Conservation (phyloP, 805 yeast genomes). For the Zygosaccharomyces kombuchaensis region DNA sequence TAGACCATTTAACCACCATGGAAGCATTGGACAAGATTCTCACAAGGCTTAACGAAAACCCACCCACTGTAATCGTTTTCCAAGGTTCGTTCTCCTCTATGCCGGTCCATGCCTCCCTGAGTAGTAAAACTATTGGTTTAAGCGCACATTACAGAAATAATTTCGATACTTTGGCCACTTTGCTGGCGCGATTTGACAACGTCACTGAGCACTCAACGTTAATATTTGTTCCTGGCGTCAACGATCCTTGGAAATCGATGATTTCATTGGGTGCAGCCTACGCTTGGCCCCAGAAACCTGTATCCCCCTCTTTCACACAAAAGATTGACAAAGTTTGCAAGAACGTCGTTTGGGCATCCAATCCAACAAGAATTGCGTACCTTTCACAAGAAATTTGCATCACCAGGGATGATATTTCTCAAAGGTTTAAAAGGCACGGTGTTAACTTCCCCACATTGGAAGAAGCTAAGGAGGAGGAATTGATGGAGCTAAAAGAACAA, state of each 20-base stretch:
- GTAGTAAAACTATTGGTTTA: conserved; percentile 45
- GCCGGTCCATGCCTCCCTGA: conserved; percentile 57
- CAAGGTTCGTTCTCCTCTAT: conserved; percentile 73
- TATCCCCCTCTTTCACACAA: conserved; percentile 69
- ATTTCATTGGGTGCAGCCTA: conserved; percentile 57
- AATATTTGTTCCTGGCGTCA: conserved; percentile 78
- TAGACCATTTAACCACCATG: conserved; percentile 56
- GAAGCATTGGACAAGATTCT: conserved; percentile 67
- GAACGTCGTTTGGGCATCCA: conserved; percentile 57
- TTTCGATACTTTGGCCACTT: conserved; percentile 69
- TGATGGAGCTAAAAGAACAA: conserved; percentile 16
- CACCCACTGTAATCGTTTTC: conserved; percentile 69
- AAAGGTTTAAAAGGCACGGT: conserved; percentile 66
- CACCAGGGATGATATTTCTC: conserved; percentile 67
- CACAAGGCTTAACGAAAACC: conserved; percentile 46
- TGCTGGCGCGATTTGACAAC: conserved; percentile 49
- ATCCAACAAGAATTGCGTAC: conserved; percentile 76
- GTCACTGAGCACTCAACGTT: conserved; percentile 44
- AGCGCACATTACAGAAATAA: conserved; percentile 57
- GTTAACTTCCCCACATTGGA: conserved; percentile 47
- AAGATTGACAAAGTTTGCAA: conserved; percentile 57
- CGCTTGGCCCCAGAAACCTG: conserved; percentile 66
- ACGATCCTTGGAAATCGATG: conserved; percentile 89
- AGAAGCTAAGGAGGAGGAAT: conserved; percentile 29
- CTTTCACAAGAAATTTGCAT: conserved; percentile 79